phyloP scores from a whole-genome alignment of 2,329 filamentous ascomycete species.

The Aspergillus sp. region DNA sequence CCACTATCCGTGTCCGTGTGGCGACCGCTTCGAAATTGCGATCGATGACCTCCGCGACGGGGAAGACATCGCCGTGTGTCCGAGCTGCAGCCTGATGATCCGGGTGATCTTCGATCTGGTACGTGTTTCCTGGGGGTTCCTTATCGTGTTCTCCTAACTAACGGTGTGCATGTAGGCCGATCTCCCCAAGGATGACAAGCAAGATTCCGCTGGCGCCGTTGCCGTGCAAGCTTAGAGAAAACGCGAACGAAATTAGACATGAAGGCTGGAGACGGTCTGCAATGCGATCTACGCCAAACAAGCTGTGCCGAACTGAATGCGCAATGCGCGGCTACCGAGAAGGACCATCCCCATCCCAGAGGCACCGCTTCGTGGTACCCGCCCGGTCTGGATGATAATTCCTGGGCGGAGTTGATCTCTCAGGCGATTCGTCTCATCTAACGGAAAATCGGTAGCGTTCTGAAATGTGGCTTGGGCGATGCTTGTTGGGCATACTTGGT shows the following conservation, averaged over 20 bases:
- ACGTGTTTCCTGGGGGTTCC: conserved; percentile 30
- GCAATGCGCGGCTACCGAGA: background rate
- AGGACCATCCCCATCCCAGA: too few relatives aligned
- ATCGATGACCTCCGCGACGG: conserved; percentile 82
- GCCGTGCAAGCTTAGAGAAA: conserved; percentile 38
- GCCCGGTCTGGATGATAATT: too few relatives aligned
- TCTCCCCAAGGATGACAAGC: conserved; percentile 47
- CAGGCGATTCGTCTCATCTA: background rate
- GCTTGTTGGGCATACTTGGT: too few relatives aligned
- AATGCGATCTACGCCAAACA: too few relatives aligned
- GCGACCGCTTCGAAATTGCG: conserved; percentile 90
- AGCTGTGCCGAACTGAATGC: background rate
- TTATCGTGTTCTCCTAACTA: conserved; percentile 5
- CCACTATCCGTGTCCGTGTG: conserved; percentile 94
- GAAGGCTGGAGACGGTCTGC: background rate
- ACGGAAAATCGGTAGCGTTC: background rate
- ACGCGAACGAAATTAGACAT: background rate
- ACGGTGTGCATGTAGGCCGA: conserved; percentile 41
- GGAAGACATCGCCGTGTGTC: conserved; percentile 93
- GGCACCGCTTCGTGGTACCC: too few relatives aligned
- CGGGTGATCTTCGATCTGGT: conserved; percentile 87
- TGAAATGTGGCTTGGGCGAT: too few relatives aligned
- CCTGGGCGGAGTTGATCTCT: too few relatives aligned
- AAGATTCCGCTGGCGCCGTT: conserved; percentile 27
- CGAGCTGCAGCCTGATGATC: conserved; percentile 96